phyloP scores from a whole-genome alignment of 192 early-diverging fungal genomes.

The Entomortierella parvispora region DNA sequence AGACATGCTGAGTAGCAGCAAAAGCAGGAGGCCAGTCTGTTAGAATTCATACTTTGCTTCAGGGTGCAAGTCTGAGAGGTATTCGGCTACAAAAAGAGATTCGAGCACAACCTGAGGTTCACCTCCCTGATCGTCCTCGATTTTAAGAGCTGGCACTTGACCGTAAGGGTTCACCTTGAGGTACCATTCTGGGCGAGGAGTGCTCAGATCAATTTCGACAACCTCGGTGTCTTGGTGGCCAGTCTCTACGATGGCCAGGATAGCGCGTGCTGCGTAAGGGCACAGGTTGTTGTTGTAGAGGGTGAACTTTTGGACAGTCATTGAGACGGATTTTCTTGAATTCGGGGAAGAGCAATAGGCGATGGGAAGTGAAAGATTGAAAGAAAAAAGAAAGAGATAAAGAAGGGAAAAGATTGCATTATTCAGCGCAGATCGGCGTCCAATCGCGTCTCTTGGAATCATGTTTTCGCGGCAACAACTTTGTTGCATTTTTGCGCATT shows the following conservation, averaged over 20 bases:
- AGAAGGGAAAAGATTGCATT: too few relatives aligned
- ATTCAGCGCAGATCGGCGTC: too few relatives aligned
- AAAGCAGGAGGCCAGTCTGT: conserved; percentile 5
- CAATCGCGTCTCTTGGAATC: too few relatives aligned
- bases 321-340: not conserved
- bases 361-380: too few relatives aligned
- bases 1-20: too few relatives aligned
- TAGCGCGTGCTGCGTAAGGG: conserved; percentile 70
- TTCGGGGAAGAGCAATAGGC: too few relatives aligned
- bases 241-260: conserved; percentile 64
- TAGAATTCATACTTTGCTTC: conserved; percentile 42
- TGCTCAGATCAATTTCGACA: conserved; percentile 66
- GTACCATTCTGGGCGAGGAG: conserved; percentile 8
- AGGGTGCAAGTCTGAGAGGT: conserved; percentile 65
- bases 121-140: conserved; percentile 38
- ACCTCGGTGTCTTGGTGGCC: conserved; percentile 54
- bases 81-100: conserved; percentile 70
- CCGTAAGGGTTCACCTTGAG: conserved; percentile 66
- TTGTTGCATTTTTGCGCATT: too few relatives aligned
- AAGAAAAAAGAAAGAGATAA: too few relatives aligned
- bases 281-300: conserved; percentile 63
- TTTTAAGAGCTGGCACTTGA: conserved; percentile 67
- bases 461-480: too few relatives aligned
- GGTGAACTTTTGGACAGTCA: conserved; percentile 36
- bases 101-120: conserved; percentile 65